These are phyloP conservation scores for Claviceps sorghi DNA, from an alignment of 2,329 filamentous ascomycete species.

Conservation along the genomic window DNA sequence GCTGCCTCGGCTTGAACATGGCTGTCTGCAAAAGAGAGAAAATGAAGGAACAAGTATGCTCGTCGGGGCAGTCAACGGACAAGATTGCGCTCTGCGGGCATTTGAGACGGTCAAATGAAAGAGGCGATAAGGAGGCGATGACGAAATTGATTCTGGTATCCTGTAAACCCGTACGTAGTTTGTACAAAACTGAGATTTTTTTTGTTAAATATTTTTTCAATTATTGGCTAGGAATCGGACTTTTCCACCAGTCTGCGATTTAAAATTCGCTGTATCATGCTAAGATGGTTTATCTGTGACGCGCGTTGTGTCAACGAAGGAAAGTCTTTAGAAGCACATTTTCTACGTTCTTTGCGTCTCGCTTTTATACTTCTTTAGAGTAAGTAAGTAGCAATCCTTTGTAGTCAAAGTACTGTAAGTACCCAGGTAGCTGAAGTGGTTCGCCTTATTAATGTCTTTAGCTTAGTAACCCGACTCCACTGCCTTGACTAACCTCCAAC, in stretches of 20 bases:
- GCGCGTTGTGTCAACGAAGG: too few relatives aligned
- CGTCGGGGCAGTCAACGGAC: not conserved
- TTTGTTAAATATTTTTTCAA: not conserved
- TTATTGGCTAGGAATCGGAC: not conserved
- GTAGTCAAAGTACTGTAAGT: too few relatives aligned
- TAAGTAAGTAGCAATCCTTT: too few relatives aligned
- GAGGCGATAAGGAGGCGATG: not conserved
- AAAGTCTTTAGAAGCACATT: too few relatives aligned
- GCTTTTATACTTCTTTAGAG: too few relatives aligned
- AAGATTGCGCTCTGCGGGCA: not conserved
- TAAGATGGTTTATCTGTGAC: not conserved
- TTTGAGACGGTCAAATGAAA: not conserved
- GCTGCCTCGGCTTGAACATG: constrained; percentile 17
- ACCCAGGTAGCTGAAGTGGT: too few relatives aligned
- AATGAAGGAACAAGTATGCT: not conserved
- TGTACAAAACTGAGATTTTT: not conserved
- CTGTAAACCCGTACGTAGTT: not conserved
- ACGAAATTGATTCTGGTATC: not conserved
- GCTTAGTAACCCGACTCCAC: not conserved
- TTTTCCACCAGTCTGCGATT: not conserved
- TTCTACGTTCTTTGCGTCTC: too few relatives aligned
- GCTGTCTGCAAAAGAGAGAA: not conserved
- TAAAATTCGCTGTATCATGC: not conserved
- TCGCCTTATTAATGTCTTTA: not conserved
- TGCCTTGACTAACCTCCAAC: not conserved